These are phyloP conservation scores for Ogataea pignaliae DNA, from an alignment of 805 yeast genomes.

Conservation along the genomic window DNA sequence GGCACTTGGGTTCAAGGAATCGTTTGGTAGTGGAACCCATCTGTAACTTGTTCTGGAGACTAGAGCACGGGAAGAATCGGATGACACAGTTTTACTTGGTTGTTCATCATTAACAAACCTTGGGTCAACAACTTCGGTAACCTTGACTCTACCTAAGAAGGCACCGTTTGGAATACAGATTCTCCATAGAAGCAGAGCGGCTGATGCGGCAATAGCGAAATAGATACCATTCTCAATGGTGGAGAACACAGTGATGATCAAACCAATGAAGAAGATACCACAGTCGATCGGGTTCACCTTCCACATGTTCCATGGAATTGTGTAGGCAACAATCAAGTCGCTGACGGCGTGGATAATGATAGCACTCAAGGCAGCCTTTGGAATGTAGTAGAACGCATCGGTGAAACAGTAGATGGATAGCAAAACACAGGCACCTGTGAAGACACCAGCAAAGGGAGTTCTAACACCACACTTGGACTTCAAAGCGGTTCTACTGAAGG, in stretches of 20 bases:
- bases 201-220: constrained; percentile 83
- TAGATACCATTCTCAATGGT: constrained; percentile 87
- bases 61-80: background rate
- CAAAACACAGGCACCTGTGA: constrained; percentile 84
- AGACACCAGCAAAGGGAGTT: constrained; percentile 89
- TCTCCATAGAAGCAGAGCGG: constrained; percentile 67
- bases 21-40: constrained; percentile 63
- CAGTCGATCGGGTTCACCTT: constrained; percentile 69
- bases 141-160: constrained; percentile 73
- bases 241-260: constrained; percentile 69
- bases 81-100: background rate
- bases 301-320: constrained; percentile 66
- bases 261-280: constrained; percentile 67
- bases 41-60: constrained; percentile 25
- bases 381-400: constrained; percentile 79
- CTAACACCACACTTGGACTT: constrained; percentile 94
- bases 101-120: constrained; percentile 3
- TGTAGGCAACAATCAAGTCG: constrained; percentile 71
- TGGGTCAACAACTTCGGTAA: constrained; percentile 70
- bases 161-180: constrained; percentile 77
- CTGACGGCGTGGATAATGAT: constrained; percentile 91
- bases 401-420: constrained; percentile 84
- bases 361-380: constrained; percentile 83
- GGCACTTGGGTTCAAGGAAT: constrained; percentile 13
- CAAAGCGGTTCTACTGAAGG: constrained; percentile 90